These are phyloP conservation scores for Globisporangium nunn DNA, from an alignment of 352 stramenopile genomes.

Conservation along the genomic window DNA sequence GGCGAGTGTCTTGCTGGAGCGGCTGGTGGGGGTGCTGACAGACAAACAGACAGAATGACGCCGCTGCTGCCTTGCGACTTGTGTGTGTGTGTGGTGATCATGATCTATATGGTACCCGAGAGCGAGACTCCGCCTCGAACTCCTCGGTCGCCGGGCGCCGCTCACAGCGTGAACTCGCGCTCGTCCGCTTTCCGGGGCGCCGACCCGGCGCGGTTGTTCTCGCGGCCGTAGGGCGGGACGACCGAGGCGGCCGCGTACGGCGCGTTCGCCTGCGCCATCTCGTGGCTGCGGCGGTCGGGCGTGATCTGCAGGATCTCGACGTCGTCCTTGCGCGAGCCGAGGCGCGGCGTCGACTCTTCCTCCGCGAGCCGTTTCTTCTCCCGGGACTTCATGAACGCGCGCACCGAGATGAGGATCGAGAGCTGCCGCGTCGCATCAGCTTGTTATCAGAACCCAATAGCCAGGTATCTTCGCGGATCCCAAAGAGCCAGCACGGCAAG, in stretches of 20 bases:
- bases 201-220: slow-evolving; percentile 10
- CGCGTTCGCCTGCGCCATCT: slow-evolving; percentile 3
- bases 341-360: slow-evolving; percentile 7
- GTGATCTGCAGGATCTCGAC: slow-evolving; percentile 18
- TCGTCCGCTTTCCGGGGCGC: slow-evolving; percentile 10
- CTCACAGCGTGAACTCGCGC: slow-evolving; percentile 17
- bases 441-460: not conserved
- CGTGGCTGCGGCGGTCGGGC: slow-evolving; percentile 12
- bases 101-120: slow-evolving; percentile 3
- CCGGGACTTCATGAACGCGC: slow-evolving; percentile 36
- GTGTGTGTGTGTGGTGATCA: not conserved
- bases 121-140: not conserved
- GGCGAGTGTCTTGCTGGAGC: no score
- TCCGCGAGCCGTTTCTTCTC: slow-evolving; percentile 19
- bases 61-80: not conserved
- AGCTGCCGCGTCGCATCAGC: slow-evolving; percentile 15
- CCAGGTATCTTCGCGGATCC: no score
- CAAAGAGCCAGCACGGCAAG: no score
- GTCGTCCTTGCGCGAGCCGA: slow-evolving; percentile 16
- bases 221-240: slow-evolving; percentile 5
- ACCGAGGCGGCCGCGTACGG: slow-evolving; percentile 1
- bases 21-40: not conserved
- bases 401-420: slow-evolving; percentile 49
- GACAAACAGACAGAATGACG: not conserved
- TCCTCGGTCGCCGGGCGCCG: not conserved